These are phyloP conservation scores for Leccinum angustisporum DNA, from an alignment of 1,284 basidiomycete species.

Conservation along the genomic window DNA sequence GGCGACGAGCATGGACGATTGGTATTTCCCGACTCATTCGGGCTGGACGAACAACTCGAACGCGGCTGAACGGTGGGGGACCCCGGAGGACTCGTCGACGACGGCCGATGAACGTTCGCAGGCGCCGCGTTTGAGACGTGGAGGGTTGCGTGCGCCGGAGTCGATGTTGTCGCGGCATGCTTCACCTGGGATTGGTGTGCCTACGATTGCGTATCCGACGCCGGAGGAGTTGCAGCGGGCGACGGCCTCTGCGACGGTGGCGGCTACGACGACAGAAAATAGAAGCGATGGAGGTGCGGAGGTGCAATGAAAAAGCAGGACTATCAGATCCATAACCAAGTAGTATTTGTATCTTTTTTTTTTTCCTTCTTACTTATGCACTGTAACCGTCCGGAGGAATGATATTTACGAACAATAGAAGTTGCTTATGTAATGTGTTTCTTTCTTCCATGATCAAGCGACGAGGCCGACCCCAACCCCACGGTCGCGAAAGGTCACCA, in stretches of 20 bases:
- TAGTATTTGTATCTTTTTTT: conserved; percentile 3
- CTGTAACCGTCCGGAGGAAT: not conserved
- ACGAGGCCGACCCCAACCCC: conserved; percentile 44
- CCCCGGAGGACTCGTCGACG: conserved; percentile 24
- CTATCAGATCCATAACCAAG: conserved; percentile 14
- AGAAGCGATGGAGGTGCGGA: conserved; percentile 8
- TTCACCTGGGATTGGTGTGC: conserved; percentile 35
- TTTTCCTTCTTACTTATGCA: not conserved
- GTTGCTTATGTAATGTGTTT: conserved; percentile 13
- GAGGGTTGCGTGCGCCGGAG: conserved; percentile 60
- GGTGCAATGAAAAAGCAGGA: conserved; percentile 2
- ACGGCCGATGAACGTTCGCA: conserved; percentile 26
- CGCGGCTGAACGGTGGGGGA: not conserved
- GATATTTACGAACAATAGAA: not conserved
- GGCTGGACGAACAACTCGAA: conserved; percentile 18
- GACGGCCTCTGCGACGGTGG: conserved; percentile 2
- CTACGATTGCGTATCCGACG: conserved; percentile 22
- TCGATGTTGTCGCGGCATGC: conserved; percentile 48
- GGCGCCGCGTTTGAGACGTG: conserved; percentile 54
- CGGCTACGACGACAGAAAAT: conserved; percentile 3
- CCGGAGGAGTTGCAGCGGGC: conserved; percentile 25
- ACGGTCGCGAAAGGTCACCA: conserved; percentile 35
- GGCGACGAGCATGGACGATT: conserved; percentile 30
- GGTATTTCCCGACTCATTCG: conserved; percentile 33
- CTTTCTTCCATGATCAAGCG: conserved; percentile 45